Conservation (phyloP, 805 yeast genomes). For the Candida ponderosae region DNA sequence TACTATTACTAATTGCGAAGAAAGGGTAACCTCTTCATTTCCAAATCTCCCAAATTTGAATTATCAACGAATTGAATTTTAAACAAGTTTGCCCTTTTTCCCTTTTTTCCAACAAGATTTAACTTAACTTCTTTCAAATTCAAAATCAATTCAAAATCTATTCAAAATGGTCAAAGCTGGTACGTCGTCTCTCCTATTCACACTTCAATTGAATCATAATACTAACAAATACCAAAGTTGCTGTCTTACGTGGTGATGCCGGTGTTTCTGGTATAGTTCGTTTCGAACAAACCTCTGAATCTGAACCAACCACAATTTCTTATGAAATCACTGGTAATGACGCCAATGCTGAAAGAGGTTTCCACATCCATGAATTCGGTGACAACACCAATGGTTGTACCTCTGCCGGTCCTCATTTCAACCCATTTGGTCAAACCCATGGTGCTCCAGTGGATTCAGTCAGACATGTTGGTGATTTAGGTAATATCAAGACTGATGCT, state of each 20-base stretch:
- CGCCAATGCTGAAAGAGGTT: constrained; percentile 85
- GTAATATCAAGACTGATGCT: constrained; percentile 86
- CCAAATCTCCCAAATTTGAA: too few relatives aligned
- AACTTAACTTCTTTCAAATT: not conserved
- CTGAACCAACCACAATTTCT: constrained; percentile 75
- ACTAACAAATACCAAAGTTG: constrained; percentile 54
- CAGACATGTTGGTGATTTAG: constrained; percentile 94
- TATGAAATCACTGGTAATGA: constrained; percentile 90
- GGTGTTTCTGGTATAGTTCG: constrained; percentile 80
- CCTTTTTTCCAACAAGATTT: not conserved
- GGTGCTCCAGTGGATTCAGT: constrained; percentile 82
- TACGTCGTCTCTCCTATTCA: constrained; percentile 6
- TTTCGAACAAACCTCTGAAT: constrained; percentile 77
- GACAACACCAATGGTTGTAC: constrained; percentile 99
- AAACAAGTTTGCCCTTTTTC: not conserved
- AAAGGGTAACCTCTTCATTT: not conserved
- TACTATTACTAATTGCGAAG: not conserved
- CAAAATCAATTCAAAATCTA: not conserved
- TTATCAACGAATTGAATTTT: too few relatives aligned
- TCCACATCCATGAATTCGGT: constrained; percentile 98
- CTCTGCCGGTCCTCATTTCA: constrained; percentile 96
- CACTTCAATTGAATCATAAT: not conserved
- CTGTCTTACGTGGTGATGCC: constrained; percentile 94
- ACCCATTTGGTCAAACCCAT: constrained; percentile 82
- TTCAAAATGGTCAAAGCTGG: constrained; percentile 24